Base-by-base conservation (phyloP, 768 basidiomycete genomes). In the Suillus subaureus region DNA sequence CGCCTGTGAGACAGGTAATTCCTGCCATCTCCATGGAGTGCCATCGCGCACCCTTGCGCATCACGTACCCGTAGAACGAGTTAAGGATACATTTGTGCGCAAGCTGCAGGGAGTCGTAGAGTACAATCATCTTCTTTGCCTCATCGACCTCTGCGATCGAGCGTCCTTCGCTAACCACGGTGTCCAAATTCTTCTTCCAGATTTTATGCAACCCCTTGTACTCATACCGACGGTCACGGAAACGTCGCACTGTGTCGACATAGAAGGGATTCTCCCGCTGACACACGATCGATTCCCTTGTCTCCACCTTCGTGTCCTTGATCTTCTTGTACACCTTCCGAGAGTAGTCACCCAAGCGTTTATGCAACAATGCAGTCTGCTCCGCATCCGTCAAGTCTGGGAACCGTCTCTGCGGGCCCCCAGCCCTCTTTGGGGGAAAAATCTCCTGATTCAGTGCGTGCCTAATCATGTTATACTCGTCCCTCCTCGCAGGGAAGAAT, bases 11-110 rank as follows among this genome's bases (percentile, higher is more conserved):
- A 79, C 97, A 99, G 13, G 97, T 99, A 68, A 99, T 98, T 8
- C 97, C 97, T 1, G 97, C 97, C 97, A 99, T 99, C 81, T 99
- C 97, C 97, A 99, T 98, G 35, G 97, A 99, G 77, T 98, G 96
- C 97, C 97, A 99, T 37, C 97, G 84, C 21, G 97, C 97, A 61
- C 97, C 97, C 75, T 99, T 99, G 47, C 97, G 89, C 97, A 99
- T 99, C 75, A 99, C 97, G 71, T 99, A 99, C 42, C 97, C 97
- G 74, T 99, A 99, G 84, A 99, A 99, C 4, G 97, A 99, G 82
- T 99, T 99, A 69, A 99, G 87, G 74, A 99, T 99, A 74, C 96
- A 98, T 81, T 99, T 99, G 85, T 99, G 97, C 4, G 97, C 97
- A 33, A 99, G 89, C 77, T 99, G 97, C 40, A 99, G 85, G 5